Conservation (phyloP, 805 yeast species). For the Schizosaccharomyces osmophilus region DNA sequence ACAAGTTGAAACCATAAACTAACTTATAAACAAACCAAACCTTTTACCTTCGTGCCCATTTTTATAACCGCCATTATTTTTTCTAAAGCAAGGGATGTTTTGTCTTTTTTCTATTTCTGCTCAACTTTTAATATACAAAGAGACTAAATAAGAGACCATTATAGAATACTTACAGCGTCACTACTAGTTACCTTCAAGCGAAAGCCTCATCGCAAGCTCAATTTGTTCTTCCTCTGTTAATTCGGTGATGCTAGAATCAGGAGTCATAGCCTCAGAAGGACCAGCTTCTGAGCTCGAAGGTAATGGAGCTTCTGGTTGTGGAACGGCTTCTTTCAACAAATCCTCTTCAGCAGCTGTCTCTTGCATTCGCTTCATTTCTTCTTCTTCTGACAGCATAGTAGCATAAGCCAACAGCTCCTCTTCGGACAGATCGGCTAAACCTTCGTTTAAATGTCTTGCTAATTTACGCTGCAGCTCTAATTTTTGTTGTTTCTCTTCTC, state of each 20-base stretch:
- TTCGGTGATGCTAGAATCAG: not conserved
- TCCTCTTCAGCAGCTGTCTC: not conserved
- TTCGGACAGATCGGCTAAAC: not conserved
- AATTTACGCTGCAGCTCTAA: not conserved
- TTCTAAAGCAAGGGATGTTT: too few relatives aligned
- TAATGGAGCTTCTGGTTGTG: not conserved
- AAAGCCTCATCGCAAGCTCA: not conserved
- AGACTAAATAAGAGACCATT: too few relatives aligned
- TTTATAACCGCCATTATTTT: too few relatives aligned
- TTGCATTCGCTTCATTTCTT: not conserved
- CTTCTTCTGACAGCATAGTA: constrained; percentile 2
- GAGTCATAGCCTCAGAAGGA: not conserved
- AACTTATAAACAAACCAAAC: too few relatives aligned
- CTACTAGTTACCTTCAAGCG: not conserved
- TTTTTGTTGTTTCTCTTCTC: not conserved
- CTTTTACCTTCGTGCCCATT: too few relatives aligned
- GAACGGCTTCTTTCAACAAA: not conserved
- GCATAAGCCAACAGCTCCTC: not conserved
- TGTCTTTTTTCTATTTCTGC: too few relatives aligned
- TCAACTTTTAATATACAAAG: too few relatives aligned
- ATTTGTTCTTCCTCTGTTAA: not conserved
- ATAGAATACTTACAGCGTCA: too few relatives aligned
- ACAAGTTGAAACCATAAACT: too few relatives aligned
- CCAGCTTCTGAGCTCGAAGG: not conserved
- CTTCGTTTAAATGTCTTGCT: not conserved